Base-by-base conservation (phyloP, 2,329 filamentous ascomycete species). In the Paecilomyces dactylethromorphus region DNA sequence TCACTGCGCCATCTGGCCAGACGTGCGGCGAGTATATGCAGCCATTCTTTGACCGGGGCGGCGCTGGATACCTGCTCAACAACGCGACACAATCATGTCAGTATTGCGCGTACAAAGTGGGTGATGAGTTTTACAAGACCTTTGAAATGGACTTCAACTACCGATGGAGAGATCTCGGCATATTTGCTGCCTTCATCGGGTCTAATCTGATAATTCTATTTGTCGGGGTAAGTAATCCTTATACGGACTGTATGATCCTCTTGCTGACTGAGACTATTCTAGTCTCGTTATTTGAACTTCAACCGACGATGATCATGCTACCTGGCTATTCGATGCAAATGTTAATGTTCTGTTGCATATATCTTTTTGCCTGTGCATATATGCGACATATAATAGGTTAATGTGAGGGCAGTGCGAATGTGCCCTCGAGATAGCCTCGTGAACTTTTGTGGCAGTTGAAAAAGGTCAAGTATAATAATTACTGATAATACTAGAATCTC, bases 91-190 rank as follows among this genome's bases (percentile, higher is more conserved):
- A 77, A 53, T 75, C 80, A 22, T 96, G 92, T 76, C 78, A 88
- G 67, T 96, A 95, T 76, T 96, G 92, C 69, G 89, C 91, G 0
- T 95, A 86, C 76, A 86, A 83, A 62, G 77, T 90, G 12, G 92
- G 91, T 31, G 89, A 96, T 64, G 81, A 96, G 76, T 96, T 93
- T 69, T 95, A 90, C 69, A 69, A 78, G 56, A 81, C 84, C 0
- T 81, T 95, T 18, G 81, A 82, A 2, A 82, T 95, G 67, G 78
- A 76, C 2, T 96, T 87, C 66, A 76, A 78, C 51, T 75, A 89
- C 63, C 79, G 91, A 15, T 96, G 91, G 91, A 83, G 91, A 58
- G 91, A 96, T 65, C 62, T 94, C 58, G 92, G 91, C 1, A 95
- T 96, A 62, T 88, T 87, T 65, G 65, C 83, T 32, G 88, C 87